phyloP scores from a whole-genome alignment of 2,329 filamentous ascomycete species.

The Didymella pomorum region DNA sequence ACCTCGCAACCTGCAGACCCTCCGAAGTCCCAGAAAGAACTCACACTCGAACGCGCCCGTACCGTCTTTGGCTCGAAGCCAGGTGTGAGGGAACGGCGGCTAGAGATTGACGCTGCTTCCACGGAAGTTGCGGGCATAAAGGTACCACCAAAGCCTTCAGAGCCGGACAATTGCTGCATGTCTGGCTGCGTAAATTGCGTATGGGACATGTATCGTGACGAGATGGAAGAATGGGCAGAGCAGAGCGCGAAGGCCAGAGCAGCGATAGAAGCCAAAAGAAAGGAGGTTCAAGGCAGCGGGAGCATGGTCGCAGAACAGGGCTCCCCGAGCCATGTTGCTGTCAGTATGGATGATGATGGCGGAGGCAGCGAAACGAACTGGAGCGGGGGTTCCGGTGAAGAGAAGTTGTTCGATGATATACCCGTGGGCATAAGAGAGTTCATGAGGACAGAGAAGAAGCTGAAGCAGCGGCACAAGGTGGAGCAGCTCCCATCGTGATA shows the following conservation, averaged over 20 bases:
- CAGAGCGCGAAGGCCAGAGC: constrained; percentile 69
- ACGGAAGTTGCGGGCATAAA: constrained; percentile 77
- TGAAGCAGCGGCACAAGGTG: constrained; percentile 76
- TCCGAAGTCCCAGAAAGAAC: constrained; percentile 60
- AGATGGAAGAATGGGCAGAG: constrained; percentile 86
- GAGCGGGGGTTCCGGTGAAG: constrained; percentile 57
- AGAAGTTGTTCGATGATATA: constrained; percentile 78
- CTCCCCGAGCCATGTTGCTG: constrained; percentile 59
- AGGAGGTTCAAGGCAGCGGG: constrained; percentile 40
- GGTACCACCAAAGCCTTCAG: constrained; percentile 82
- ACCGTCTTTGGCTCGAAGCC: constrained; percentile 85
- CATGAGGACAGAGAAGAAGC: constrained; percentile 93
- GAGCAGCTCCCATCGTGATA: constrained; percentile 56
- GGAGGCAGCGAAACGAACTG: constrained; percentile 77
- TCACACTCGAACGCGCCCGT: constrained; percentile 65
- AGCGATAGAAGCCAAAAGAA: constrained; percentile 53
- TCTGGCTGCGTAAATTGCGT: constrained; percentile 97
- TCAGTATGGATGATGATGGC: constrained; percentile 81
- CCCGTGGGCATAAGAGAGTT: constrained; percentile 95
- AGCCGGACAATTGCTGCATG: constrained; percentile 99
- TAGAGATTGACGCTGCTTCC: constrained; percentile 66
- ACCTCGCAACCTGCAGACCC: constrained; percentile 47
- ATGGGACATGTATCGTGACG: constrained; percentile 90
- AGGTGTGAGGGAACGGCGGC: constrained; percentile 74
- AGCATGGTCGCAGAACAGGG: constrained; percentile 49